These are phyloP conservation scores for Groenewaldozyma auringiensis DNA, from an alignment of 1,139 yeast genomes.

Conservation along the genomic window DNA sequence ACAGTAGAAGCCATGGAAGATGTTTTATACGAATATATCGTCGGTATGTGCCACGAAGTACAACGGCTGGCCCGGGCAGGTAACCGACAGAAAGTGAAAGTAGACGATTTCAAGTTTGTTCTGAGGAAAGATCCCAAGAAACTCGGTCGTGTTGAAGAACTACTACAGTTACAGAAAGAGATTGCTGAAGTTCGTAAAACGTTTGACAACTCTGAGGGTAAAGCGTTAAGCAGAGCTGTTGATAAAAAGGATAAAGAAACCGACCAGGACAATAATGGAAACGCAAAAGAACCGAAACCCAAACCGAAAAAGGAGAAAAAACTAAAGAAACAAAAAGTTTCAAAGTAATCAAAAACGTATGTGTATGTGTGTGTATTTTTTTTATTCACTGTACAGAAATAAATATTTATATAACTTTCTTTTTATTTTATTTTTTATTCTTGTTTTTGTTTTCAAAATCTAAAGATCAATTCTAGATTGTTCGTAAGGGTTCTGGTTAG, in stretches of 20 bases:
- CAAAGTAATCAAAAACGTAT: not conserved
- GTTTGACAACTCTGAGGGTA: conserved; percentile 62
- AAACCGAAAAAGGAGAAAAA: conserved; percentile 14
- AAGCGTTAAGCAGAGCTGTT: conserved; percentile 32
- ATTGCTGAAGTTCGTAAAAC: conserved; percentile 76
- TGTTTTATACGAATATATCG: conserved; percentile 65
- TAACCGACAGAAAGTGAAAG: conserved; percentile 66
- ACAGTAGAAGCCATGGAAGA: conserved; percentile 80
- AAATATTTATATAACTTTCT: too few relatives aligned
- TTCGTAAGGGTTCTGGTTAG: not conserved
- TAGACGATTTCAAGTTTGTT: conserved; percentile 84
- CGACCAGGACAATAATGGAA: not conserved
- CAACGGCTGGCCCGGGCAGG: conserved; percentile 44
- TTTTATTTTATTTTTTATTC: not conserved
- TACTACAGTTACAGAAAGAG: conserved; percentile 63
- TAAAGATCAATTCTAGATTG: conserved; percentile 8
- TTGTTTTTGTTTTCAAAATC: not conserved
- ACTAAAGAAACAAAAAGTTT: conserved; percentile 13
- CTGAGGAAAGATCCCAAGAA: conserved; percentile 75
- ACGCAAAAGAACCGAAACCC: conserved; percentile 1
- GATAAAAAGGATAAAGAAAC: conserved; percentile 21
- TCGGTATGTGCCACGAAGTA: conserved; percentile 60
- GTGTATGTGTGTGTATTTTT: not conserved
- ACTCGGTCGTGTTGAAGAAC: conserved; percentile 75
- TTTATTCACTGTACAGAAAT: not conserved